Evolutionary conservation across 2,329 filamentous ascomycete genomes (phyloP).

Genomic region (Sporothrix globosa): DNA sequence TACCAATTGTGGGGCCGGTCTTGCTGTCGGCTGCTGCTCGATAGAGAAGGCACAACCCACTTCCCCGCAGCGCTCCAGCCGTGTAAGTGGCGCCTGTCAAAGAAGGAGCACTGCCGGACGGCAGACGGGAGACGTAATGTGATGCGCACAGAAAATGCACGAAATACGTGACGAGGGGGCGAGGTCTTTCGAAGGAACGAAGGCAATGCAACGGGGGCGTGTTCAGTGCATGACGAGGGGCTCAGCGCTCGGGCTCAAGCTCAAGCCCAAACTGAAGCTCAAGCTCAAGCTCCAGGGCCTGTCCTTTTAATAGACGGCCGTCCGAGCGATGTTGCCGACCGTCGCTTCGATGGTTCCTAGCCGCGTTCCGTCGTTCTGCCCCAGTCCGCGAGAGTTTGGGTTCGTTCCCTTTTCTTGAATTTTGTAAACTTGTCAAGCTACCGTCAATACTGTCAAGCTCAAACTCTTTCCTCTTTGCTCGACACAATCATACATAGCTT

Average conservation of each 20-base stretch:
- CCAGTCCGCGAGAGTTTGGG: too few relatives aligned
- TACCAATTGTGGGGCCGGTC: slow-evolving; percentile 29
- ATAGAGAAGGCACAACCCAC: not conserved
- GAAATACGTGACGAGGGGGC: not conserved
- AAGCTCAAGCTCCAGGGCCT: not conserved
- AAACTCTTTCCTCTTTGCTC: not conserved
- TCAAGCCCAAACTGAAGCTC: too few relatives aligned
- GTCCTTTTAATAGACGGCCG: slow-evolving; percentile 6
- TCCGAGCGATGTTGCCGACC: slow-evolving; percentile 5
- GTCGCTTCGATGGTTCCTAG: slow-evolving; percentile 26
- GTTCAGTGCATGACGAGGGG: not conserved
- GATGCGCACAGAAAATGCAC: not conserved
- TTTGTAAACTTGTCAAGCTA: not conserved
- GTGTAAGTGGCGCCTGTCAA: not conserved
- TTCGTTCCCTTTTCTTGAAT: not conserved
- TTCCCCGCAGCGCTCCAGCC: not conserved
- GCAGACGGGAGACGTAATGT: not conserved
- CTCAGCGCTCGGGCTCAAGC: too few relatives aligned
- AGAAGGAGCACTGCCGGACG: not conserved
- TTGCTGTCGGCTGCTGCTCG: too few relatives aligned
- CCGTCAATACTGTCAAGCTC: not conserved
- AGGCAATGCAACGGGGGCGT: not conserved
- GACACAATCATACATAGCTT: not conserved
- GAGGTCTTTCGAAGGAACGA: not conserved
- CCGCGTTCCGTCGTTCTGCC: not conserved